These are phyloP conservation scores for Lachancea kluyveri DNA, from an alignment of 805 yeast species.

Conservation along the genomic window DNA sequence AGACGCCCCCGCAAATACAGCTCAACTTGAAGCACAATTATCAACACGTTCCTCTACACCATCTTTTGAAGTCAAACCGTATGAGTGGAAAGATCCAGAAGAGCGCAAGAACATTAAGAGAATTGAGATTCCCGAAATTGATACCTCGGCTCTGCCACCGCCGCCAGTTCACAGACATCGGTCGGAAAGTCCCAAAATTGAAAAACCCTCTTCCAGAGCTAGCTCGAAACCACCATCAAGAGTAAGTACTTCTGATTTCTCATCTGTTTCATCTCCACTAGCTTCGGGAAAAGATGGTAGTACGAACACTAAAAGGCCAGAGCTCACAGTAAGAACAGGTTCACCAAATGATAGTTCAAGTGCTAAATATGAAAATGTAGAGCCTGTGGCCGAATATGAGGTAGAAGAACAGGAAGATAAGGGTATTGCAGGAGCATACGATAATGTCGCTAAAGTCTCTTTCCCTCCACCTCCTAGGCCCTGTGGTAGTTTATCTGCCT, in stretches of 20 bases:
- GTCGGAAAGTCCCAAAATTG: slow-evolving; percentile 2
- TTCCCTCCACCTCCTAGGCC: slow-evolving; percentile 11
- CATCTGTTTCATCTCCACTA: no score
- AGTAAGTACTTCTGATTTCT: slow-evolving; percentile 1
- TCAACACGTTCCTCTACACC: not conserved
- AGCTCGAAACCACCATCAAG: not conserved
- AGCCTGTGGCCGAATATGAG: no score
- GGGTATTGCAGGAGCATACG: slow-evolving; percentile 9
- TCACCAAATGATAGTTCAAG: no score
- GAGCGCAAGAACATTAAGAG: slow-evolving; percentile 9
- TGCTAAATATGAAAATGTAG: no score
- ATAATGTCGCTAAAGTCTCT: slow-evolving; percentile 17
- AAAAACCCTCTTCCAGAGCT: slow-evolving; percentile 1
- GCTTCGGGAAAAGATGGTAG: no score
- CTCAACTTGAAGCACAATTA: slow-evolving; percentile 5
- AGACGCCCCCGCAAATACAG: slow-evolving; percentile 7
- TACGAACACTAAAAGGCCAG: no score
- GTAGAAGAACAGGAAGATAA: not conserved
- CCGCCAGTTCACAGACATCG: slow-evolving; percentile 29
- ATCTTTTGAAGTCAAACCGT: slow-evolving; percentile 17
- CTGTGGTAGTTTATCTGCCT: no score
- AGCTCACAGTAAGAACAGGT: no score
- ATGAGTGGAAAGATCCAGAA: slow-evolving; percentile 11
- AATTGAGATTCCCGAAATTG: slow-evolving; percentile 12
- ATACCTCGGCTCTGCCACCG: slow-evolving; percentile 18